Base-by-base conservation (phyloP, 2,329 filamentous ascomycete species). In the Diplodia intermedia region DNA sequence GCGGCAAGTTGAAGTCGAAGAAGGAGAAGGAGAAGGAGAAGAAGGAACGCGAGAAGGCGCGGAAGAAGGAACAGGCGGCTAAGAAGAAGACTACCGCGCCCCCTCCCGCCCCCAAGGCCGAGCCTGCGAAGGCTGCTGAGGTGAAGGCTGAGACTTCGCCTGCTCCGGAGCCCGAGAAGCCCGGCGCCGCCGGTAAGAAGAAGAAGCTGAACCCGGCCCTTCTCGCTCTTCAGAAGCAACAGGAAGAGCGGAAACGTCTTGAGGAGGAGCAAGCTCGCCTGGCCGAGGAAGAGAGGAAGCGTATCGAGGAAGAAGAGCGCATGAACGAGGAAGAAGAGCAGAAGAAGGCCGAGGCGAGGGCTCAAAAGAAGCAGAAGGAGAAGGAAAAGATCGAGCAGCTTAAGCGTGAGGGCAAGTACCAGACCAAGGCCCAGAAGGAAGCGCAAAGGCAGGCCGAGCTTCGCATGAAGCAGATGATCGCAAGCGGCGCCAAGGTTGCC, bases 11-110 rank as follows among this genome's bases (percentile, higher is more conserved):
- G 60, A 89, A 98, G 82, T 97, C 93, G 49, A 99, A 98, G 87
- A 95, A 96, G 69, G 94, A 99, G 83, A 99, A 99, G 84, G 95
- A 99, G 80, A 97, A 93, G 82, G 86, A 94, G 76, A 98, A 94
- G 86, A 99, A 97, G 83, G 95, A 99, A 84, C 89, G 93, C 70
- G 95, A 99, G 84, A 99, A 99, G 88, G 92, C 95, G 83, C 87
- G 94, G 73, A 99, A 99, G 84, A 99, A 94, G 88, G 95, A 99
- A 81, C 91, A 98, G 72, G 80, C 82, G 70, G 80, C 82, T 15
- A 89, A 89, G 77, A 83, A 85, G 72, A 85, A 91, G 71, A 82
- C 85, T 23, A 82, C 81, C 43, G 87, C 88, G 70, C 81, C 86
- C 33, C 83, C 80, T 11, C 81, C 83, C 62, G 80, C 82, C 68